Percentiles rank a stretch among this genome's conserved stretches.
Conservation (phyloP, 805 yeast genomes). For the Middelhovenomyces tepae region DNA sequence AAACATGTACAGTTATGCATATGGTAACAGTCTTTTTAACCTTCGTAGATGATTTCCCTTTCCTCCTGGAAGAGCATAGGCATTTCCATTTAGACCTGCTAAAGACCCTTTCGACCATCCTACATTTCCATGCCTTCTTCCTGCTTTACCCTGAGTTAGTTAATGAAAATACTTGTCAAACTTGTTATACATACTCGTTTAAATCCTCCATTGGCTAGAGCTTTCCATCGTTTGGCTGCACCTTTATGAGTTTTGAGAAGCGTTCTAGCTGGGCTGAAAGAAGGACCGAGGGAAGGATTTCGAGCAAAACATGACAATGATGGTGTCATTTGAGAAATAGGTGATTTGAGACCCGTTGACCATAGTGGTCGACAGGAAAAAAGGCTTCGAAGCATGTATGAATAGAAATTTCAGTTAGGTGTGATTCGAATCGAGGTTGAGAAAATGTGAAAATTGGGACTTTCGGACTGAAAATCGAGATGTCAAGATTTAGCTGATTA, state of each 20-base stretch:
- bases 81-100: slow-evolving; percentile 1
- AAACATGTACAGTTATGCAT: too few relatives aligned
- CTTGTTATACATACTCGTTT: slow-evolving; percentile 34
- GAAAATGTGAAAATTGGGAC: too few relatives aligned
- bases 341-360: too few relatives aligned
- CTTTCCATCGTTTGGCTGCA: slow-evolving; percentile 79
- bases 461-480: too few relatives aligned
- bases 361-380: too few relatives aligned
- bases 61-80: slow-evolving; percentile 3
- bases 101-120: slow-evolving; percentile 53
- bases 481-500: too few relatives aligned
- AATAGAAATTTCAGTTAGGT: neutral
- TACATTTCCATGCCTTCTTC: slow-evolving; percentile 88
- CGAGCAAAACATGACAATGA: too few relatives aligned
- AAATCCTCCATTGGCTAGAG: slow-evolving; percentile 55
- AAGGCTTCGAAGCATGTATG: too few relatives aligned
- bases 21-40: slow-evolving; percentile 4
- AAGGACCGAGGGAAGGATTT: too few relatives aligned
- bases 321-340: too few relatives aligned
- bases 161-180: neutral
- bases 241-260: slow-evolving; percentile 66
- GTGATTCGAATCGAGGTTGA: too few relatives aligned
- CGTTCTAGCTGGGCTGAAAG: slow-evolving; percentile 2
- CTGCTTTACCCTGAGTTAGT: slow-evolving; percentile 49
- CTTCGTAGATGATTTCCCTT: slow-evolving; percentile 1